Conservation (phyloP, 768 basidiomycete genomes). For the Termitomyces sp. region DNA sequence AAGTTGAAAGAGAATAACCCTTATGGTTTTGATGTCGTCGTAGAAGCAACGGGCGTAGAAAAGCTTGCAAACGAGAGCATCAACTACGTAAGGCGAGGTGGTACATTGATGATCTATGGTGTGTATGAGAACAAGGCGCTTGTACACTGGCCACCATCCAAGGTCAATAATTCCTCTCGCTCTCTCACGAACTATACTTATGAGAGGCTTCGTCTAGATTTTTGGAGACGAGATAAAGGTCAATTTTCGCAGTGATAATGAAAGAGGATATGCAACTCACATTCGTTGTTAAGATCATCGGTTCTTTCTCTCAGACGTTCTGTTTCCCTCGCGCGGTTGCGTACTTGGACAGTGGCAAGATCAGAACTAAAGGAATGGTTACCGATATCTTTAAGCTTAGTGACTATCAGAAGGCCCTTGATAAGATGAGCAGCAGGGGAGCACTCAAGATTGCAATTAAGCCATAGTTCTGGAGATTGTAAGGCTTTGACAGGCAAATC, state of each 20-base stretch:
- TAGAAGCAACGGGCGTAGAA: constrained; percentile 67
- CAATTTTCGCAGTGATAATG: not conserved
- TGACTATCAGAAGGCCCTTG: constrained; percentile 63
- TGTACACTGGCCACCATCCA: constrained; percentile 83
- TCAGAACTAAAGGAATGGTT: constrained; percentile 73
- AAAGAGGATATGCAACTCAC: not conserved
- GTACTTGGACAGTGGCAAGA: constrained; percentile 83
- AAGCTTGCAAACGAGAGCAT: constrained; percentile 84
- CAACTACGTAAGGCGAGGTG: constrained; percentile 83
- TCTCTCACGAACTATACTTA: not conserved
- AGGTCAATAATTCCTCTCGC: constrained; percentile 18
- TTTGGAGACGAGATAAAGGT: constrained; percentile 59
- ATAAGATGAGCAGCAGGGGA: constrained; percentile 64
- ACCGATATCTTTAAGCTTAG: constrained; percentile 62
- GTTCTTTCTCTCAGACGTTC: constrained; percentile 83
- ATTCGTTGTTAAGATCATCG: constrained; percentile 59
- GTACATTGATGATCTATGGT: constrained; percentile 84
- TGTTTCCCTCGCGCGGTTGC: constrained; percentile 91
- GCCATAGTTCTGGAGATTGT: constrained; percentile 44
- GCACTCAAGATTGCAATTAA: constrained; percentile 54
- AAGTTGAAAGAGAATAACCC: constrained; percentile 76
- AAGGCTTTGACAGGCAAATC: no score
- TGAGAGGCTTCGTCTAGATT: constrained; percentile 40
- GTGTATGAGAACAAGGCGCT: constrained; percentile 84
- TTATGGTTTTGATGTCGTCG: constrained; percentile 85